Evolutionary conservation across 2,329 filamentous ascomycete species (phyloP).

Genomic region (Trichoderma polysporum): DNA sequence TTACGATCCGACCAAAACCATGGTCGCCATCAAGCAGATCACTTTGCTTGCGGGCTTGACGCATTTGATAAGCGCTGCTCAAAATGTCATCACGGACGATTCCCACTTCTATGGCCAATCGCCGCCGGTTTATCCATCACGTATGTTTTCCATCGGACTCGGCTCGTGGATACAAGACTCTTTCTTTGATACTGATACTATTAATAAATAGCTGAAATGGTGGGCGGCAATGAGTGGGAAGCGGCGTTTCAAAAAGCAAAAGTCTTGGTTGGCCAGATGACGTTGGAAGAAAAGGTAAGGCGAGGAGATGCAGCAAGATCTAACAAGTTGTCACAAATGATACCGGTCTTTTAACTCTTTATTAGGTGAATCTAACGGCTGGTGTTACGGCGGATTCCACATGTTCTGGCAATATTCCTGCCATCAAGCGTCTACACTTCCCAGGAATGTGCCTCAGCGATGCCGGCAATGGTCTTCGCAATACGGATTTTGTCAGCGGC

Average conservation of each 20-base stretch:
- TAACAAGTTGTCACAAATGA: too few relatives aligned
- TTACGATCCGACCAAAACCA: background rate
- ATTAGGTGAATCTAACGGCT: constrained; percentile 67
- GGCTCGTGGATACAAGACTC: background rate
- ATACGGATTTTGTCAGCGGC: constrained; percentile 43
- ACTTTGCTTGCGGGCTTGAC: constrained; percentile 11
- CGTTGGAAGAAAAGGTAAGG: constrained; percentile 68
- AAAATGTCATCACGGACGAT: constrained; percentile 40
- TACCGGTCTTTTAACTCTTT: background rate
- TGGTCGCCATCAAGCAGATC: constrained; percentile 1
- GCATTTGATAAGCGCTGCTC: background rate
- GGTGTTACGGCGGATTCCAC: constrained; percentile 58
- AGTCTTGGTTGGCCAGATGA: constrained; percentile 69
- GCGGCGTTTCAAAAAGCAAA: constrained; percentile 66
- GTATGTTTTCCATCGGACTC: constrained; percentile 36
- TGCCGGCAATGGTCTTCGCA: constrained; percentile 45
- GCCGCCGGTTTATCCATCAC: constrained; percentile 51
- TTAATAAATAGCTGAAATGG: constrained; percentile 45
- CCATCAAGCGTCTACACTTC: constrained; percentile 41
- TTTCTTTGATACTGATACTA: background rate
- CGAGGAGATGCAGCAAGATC: background rate
- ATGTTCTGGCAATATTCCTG: constrained; percentile 47
- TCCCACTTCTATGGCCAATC: constrained; percentile 51
- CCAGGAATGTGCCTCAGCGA: constrained; percentile 47
- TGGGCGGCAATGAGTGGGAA: constrained; percentile 65